A percentile compares a stretch with the other conserved stretches of the same genome.
Conservation (phyloP, 352 stramenopile species). For the Phytopythium chamaehyphon region DNA sequence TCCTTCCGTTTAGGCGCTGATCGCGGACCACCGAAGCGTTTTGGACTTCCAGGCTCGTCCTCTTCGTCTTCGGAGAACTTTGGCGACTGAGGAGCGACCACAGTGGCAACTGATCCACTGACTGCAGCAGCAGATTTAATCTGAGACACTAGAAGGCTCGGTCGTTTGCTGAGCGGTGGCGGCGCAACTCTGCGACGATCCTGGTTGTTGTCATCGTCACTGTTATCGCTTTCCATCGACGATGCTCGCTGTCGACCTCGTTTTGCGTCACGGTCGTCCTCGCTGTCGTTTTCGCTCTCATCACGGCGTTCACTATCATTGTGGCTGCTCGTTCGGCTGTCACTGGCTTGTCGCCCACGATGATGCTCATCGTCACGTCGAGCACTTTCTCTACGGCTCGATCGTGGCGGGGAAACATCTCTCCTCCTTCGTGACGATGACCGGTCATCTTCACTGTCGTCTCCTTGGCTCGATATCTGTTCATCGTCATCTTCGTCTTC, state of each 20-base stretch:
- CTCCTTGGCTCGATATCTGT: conserved; percentile 5
- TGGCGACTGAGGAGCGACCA: conserved; percentile 7
- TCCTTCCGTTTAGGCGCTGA: conserved; percentile 13
- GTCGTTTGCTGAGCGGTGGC: conserved; percentile 1
- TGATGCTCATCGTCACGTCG: conserved; percentile 4
- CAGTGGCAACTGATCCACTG: conserved; percentile 9
- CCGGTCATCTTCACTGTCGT: conserved; percentile 6
- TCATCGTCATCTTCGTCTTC: conserved; percentile 7
- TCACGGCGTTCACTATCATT: conserved; percentile 5
- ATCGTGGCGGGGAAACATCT: background rate
- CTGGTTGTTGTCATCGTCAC: conserved; percentile 11
- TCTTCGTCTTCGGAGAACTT: conserved; percentile 29
- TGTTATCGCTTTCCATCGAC: conserved; percentile 19
- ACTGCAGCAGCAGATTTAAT: conserved; percentile 43
- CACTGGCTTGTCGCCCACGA: conserved; percentile 5
- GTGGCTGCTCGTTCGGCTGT: background rate
- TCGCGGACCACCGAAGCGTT: background rate
- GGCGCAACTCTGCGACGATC: background rate
- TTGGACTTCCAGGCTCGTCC: conserved; percentile 11
- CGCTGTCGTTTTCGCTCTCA: conserved; percentile 10
- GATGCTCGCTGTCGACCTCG: conserved; percentile 7
- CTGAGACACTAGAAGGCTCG: conserved; percentile 46
- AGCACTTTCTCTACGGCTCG: background rate
- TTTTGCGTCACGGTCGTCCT: conserved; percentile 22
- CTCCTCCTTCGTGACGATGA: background rate